Evolutionary conservation across 352 stramenopile species (phyloP), one percentile per base, ranked within the genome.

Genomic region (Phytopythium helicoides): DNA sequence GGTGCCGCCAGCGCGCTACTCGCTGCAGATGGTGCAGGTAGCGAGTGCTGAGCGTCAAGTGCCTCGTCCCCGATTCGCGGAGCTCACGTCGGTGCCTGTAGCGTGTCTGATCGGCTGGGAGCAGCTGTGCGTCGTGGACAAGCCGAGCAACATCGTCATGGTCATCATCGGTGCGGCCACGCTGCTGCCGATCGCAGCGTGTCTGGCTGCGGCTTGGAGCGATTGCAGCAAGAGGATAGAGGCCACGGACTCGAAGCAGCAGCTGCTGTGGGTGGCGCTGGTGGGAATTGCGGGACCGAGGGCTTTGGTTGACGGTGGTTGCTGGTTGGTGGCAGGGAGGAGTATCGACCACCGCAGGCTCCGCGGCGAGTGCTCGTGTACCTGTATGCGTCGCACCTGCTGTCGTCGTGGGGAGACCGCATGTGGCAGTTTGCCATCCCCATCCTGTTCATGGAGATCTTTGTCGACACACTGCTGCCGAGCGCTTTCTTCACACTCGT

Each of bases 361-460:
- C 58, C 62, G 39, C 47, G 56, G 47, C 73, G 81, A 18, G 62
- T 89, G 25, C 52, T 66, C 19, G 71, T 71, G 61, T 93, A 90
- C 25, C 71, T 95, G 11, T 93, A 89, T 51, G 71, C 73, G 16
- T 78, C 66, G 15, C 85, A 93, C 52, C 83, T 92, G 33, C 47
- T 92, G 21, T 93, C 85, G 21, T 15, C 26, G 36, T 40, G 86
- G 83, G 81, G 83, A 37, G 81, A 94, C 44, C 75, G 75, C 35
- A 91, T 94, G 79, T 94, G 83, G 81, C 64, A 86, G 45, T 92
- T 94, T 49, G 81, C 81, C 12, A 64, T 91, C 1, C 83, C 83
- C 19, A 81, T 94, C 45, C 61, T 94, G 25, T 92, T 94, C 52
- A 94, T 94, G 73, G 83, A 94, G 46, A 81, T 94, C 38, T 94